Percentiles rank a stretch among this genome's conserved stretches.
Evolutionary conservation across 2,329 filamentous ascomycete genomes (phyloP).

Genomic region (Lasiodiplodia citricola): DNA sequence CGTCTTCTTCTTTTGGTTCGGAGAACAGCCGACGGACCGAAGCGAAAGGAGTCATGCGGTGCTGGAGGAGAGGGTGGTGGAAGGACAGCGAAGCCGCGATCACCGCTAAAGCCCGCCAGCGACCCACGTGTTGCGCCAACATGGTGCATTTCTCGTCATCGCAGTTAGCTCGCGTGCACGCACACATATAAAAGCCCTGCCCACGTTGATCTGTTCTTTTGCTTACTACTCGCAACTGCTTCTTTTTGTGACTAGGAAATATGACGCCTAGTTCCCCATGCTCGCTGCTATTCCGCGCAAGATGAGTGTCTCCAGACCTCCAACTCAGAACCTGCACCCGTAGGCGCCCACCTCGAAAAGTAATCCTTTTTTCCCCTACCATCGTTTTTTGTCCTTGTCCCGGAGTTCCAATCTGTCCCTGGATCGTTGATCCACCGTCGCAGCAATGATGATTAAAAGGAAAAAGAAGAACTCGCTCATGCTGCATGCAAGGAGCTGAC

Average conservation of each 20-base stretch:
- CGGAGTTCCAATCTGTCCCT: conserved; percentile 18
- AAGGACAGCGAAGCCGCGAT: conserved; percentile 21
- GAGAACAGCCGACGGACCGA: not conserved
- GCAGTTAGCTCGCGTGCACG: not conserved
- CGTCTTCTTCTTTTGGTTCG: conserved; percentile 6
- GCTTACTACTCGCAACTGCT: conserved; percentile 2
- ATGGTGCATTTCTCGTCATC: conserved; percentile 14
- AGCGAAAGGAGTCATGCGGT: conserved; percentile 10
- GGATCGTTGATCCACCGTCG: conserved; percentile 9
- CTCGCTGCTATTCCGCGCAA: conserved; percentile 1
- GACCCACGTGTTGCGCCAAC: conserved; percentile 16
- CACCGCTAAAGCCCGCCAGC: conserved; percentile 20
- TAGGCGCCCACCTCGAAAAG: not conserved
- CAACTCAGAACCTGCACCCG: conserved; percentile 10
- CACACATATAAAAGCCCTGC: conserved; percentile 5
- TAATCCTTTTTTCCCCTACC: conserved; percentile 22
- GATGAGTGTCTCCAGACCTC: conserved; percentile 21
- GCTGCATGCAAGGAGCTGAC: conserved; percentile 23
- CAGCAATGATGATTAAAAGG: conserved; percentile 20
- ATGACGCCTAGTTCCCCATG: conserved; percentile 10
- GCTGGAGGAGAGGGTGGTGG: conserved; percentile 1
- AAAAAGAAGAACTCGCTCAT: conserved; percentile 26
- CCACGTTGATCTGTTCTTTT: conserved; percentile 2
- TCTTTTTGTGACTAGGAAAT: conserved; percentile 13
- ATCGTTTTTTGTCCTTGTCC: conserved; percentile 20